Evolutionary conservation across 1,139 yeast species (phyloP).

Genomic region (Yamadazyma kanchanaburiensis): DNA sequence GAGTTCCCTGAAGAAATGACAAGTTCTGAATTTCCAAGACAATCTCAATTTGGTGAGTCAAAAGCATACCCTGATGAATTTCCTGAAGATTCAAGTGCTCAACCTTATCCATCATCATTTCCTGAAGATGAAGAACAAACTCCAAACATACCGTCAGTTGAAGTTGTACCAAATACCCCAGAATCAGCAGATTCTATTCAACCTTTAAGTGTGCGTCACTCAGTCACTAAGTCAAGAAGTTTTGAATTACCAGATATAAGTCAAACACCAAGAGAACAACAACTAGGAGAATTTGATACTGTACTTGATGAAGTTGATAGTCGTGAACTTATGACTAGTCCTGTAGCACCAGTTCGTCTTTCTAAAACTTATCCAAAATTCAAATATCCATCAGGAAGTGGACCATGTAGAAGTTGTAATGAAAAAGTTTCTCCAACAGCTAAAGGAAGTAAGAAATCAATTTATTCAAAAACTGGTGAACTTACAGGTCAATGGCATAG

Average conservation of each 20-base stretch:
- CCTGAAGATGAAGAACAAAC: slow-evolving; percentile 1
- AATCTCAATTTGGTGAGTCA: too few relatives aligned
- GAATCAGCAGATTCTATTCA: slow-evolving; percentile 21
- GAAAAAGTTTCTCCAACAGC: slow-evolving; percentile 43
- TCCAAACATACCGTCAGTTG: slow-evolving; percentile 2
- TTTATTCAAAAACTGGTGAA: slow-evolving; percentile 80
- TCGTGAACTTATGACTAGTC: too few relatives aligned
- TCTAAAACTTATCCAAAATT: slow-evolving; percentile 8
- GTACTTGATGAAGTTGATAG: not conserved
- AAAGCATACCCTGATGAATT: too few relatives aligned
- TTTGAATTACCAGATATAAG: slow-evolving; percentile 14
- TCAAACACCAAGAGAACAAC: slow-evolving; percentile 10
- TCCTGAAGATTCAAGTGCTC: too few relatives aligned
- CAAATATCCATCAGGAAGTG: slow-evolving; percentile 57
- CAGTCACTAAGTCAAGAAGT: slow-evolving; percentile 7
- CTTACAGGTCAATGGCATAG: slow-evolving; percentile 95
- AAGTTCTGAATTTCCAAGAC: too few relatives aligned
- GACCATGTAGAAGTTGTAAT: slow-evolving; percentile 71
- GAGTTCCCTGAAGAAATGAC: slow-evolving; percentile 10
- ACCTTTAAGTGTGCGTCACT: slow-evolving; percentile 25
- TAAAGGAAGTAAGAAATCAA: slow-evolving; percentile 38
- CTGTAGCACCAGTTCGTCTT: slow-evolving; percentile 3
- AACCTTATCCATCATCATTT: slow-evolving; percentile 4
- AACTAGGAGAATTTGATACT: slow-evolving; percentile 1
- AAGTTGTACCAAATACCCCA: slow-evolving; percentile 3